Conservation (phyloP, 192 early-diverging fungal species). For the Chytriomyces confervae region DNA sequence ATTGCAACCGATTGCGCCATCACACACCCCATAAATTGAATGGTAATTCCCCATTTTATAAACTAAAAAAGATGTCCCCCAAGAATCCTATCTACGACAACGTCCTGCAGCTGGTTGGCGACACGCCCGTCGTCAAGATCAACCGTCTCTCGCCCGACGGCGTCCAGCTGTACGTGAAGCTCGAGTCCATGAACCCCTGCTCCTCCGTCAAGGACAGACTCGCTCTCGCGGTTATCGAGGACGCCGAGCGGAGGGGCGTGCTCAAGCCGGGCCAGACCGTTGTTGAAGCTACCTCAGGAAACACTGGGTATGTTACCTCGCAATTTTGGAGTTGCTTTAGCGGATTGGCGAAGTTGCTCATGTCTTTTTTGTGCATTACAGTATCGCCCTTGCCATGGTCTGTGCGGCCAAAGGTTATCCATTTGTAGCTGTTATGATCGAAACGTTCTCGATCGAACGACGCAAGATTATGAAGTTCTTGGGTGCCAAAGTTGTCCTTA, state of each 20-base stretch:
- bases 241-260: constrained; percentile 86
- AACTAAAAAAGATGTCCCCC: not conserved
- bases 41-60: not conserved
- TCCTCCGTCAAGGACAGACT: constrained; percentile 97
- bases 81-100: constrained; percentile 6
- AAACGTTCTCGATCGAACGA: constrained; percentile 52
- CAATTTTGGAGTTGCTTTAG: not conserved
- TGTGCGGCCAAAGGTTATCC: constrained; percentile 52
- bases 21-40: not conserved
- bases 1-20: not conserved
- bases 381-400: constrained; percentile 52
- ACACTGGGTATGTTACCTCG: constrained; percentile 71
- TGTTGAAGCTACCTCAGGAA: constrained; percentile 68
- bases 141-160: constrained; percentile 56
- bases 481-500: constrained; percentile 51
- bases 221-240: constrained; percentile 90
- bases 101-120: constrained; percentile 12
- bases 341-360: not conserved
- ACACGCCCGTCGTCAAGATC: constrained; percentile 37
- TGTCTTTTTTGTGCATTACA: not conserved
- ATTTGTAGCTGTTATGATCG: constrained; percentile 50
- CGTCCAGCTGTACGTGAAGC: constrained; percentile 88
- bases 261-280: constrained; percentile 88
- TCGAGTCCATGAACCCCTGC: constrained; percentile 97
- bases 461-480: constrained; percentile 54